Percentiles rank a stretch among this genome's conserved stretches.
These are phyloP conservation scores for Cladosporium sp. DNA, from an alignment of 2,329 filamentous ascomycete genomes.

Conservation along the genomic window DNA sequence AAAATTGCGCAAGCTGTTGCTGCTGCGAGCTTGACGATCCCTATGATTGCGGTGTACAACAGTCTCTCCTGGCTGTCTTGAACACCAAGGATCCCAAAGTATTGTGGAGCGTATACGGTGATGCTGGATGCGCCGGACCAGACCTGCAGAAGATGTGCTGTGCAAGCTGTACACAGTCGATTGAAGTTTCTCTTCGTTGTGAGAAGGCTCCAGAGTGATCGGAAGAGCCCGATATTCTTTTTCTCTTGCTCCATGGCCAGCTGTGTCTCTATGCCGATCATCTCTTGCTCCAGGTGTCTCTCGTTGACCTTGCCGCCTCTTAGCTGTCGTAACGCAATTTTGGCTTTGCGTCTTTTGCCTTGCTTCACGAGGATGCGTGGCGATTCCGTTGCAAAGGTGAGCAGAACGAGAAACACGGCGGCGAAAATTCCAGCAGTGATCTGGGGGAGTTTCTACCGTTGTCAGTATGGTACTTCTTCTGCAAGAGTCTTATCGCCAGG, in stretches of 20 bases:
- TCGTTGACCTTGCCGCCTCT: constrained; percentile 50
- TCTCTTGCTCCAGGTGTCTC: constrained; percentile 57
- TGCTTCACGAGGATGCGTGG: constrained; percentile 66
- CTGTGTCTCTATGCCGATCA: constrained; percentile 63
- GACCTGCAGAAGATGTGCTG: constrained; percentile 69
- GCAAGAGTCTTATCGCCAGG: constrained; percentile 40
- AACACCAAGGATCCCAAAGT: constrained; percentile 70
- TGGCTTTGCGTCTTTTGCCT: constrained; percentile 65
- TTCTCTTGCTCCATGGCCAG: constrained; percentile 70
- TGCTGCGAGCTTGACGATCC: constrained; percentile 68
- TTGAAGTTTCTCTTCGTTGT: constrained; percentile 67
- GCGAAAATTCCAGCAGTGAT: constrained; percentile 75
- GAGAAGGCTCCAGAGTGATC: constrained; percentile 66
- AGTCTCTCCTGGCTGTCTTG: constrained; percentile 66
- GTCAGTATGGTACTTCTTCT: neutral
- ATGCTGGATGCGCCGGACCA: constrained; percentile 73
- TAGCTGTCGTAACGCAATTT: constrained; percentile 55
- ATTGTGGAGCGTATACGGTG: constrained; percentile 71
- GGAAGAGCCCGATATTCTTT: constrained; percentile 47
- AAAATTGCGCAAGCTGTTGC: constrained; percentile 71
- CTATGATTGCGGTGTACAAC: constrained; percentile 71
- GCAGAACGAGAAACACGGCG: constrained; percentile 68
- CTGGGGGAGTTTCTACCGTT: constrained; percentile 55
- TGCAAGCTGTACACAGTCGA: constrained; percentile 64
- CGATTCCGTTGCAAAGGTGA: constrained; percentile 61